phyloP scores from a whole-genome alignment of 768 basidiomycete species.

The Boletus rubropictus region DNA sequence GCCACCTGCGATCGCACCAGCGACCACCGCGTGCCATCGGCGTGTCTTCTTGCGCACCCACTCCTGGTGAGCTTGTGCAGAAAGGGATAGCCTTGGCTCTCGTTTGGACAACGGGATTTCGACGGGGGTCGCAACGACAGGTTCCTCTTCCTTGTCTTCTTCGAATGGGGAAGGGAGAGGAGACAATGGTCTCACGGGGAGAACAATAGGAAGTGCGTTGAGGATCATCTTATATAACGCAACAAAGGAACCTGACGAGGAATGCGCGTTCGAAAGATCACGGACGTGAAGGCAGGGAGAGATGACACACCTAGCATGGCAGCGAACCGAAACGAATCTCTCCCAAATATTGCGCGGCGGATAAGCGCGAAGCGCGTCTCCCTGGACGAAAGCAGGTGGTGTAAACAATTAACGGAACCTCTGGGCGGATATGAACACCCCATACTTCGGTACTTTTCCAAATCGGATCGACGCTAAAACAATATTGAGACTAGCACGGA shows the following conservation, averaged over 20 bases:
- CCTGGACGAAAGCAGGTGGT: conserved; percentile 35
- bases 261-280: background rate
- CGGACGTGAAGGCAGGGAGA: background rate
- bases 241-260: conserved; percentile 60
- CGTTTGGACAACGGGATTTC: conserved; percentile 27
- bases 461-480: conserved; percentile 73
- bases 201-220: conserved; percentile 69
- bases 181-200: conserved; percentile 37
- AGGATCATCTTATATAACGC: conserved; percentile 74
- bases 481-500: conserved; percentile 79
- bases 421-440: background rate
- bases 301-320: conserved; percentile 68
- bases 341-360: conserved; percentile 77
- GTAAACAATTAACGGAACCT: background rate
- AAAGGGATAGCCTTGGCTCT: conserved; percentile 52
- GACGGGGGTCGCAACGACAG: conserved; percentile 3
- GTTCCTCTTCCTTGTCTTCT: conserved; percentile 26
- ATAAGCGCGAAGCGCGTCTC: conserved; percentile 60
- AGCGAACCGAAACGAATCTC: conserved; percentile 78
- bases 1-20: conserved; percentile 71
- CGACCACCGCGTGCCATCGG: conserved; percentile 75
- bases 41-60: conserved; percentile 63
- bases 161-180: conserved; percentile 27
- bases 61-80: conserved; percentile 55
- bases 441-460: conserved; percentile 60